Evolutionary conservation across 352 stramenopile species (phyloP).

Genomic region (Phytophthora pistaciae): DNA sequence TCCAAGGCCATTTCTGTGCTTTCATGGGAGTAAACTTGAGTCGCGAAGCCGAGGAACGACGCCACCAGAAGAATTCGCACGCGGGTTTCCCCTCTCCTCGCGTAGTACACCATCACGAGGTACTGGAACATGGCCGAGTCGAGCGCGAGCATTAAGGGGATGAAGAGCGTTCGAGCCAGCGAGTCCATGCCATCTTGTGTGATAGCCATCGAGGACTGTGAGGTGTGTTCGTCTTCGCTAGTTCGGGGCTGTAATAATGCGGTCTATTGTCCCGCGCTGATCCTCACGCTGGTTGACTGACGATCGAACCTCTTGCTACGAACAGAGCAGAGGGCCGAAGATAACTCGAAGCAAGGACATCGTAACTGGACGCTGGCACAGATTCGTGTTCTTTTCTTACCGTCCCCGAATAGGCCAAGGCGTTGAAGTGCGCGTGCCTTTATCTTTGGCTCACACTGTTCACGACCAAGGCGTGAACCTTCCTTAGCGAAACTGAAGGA

Average conservation of each 20-base stretch:
- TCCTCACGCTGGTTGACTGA: background rate
- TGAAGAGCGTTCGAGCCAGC: background rate
- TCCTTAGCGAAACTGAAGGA: background rate
- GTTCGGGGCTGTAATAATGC: background rate
- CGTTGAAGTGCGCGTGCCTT: background rate
- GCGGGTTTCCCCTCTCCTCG: background rate
- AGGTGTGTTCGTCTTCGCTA: background rate
- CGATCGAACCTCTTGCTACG: background rate
- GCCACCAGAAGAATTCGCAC: background rate
- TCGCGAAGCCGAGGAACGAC: background rate
- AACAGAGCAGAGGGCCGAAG: background rate
- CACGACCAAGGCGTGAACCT: background rate
- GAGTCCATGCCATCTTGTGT: background rate
- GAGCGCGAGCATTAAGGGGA: background rate
- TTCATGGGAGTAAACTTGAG: background rate
- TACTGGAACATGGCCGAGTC: background rate
- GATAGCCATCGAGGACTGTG: background rate
- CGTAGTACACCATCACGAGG: background rate
- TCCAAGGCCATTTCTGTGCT: background rate
- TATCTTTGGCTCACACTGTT: background rate
- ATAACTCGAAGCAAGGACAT: background rate
- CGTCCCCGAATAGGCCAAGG: background rate
- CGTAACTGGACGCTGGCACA: background rate
- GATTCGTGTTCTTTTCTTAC: conserved; percentile 1
- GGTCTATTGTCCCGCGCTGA: background rate